A percentile compares a stretch with the other conserved stretches of the same genome.
These are phyloP conservation scores for Suhomyces anneliseae DNA, from an alignment of 1,139 yeast species.

Conservation along the genomic window DNA sequence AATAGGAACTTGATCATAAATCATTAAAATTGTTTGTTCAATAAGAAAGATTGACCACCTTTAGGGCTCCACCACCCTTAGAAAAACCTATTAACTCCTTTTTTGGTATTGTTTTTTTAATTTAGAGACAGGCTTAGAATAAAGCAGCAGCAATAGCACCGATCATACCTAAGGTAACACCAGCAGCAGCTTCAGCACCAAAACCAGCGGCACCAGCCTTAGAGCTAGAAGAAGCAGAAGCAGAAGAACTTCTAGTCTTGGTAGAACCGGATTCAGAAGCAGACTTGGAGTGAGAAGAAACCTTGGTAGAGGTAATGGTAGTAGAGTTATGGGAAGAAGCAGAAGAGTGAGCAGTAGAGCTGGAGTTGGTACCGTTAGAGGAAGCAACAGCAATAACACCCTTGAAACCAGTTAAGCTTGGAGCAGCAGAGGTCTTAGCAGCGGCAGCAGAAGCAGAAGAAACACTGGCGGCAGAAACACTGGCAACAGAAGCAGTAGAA, in stretches of 20 bases:
- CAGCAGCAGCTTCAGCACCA: constrained; percentile 33
- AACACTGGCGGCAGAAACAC: constrained; percentile 14
- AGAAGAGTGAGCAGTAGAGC: constrained; percentile 20
- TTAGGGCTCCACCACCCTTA: constrained; percentile 2
- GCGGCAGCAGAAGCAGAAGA: constrained; percentile 14
- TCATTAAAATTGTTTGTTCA: constrained; percentile 5
- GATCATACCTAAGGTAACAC: constrained; percentile 48
- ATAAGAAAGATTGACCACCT: neutral
- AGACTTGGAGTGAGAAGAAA: constrained; percentile 8
- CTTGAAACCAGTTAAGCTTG: constrained; percentile 34
- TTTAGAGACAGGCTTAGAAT: constrained; percentile 24
- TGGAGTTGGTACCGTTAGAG: constrained; percentile 23
- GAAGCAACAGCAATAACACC: constrained; percentile 53
- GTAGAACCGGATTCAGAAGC: neutral
- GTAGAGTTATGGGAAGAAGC: constrained; percentile 18
- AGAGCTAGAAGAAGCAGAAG: constrained; percentile 3
- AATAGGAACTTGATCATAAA: constrained; percentile 5
- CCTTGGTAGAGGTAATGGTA: constrained; percentile 13
- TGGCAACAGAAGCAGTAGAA: constrained; percentile 12
- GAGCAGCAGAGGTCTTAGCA: constrained; percentile 17
- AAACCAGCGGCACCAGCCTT: constrained; percentile 29
- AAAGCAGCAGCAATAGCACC: constrained; percentile 55
- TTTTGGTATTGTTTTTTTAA: neutral
- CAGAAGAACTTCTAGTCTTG: constrained; percentile 16
- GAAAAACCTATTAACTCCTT: constrained; percentile 1